Conservation (phyloP, 345 rosid species). For the Pseudoturritis turrita region DNA sequence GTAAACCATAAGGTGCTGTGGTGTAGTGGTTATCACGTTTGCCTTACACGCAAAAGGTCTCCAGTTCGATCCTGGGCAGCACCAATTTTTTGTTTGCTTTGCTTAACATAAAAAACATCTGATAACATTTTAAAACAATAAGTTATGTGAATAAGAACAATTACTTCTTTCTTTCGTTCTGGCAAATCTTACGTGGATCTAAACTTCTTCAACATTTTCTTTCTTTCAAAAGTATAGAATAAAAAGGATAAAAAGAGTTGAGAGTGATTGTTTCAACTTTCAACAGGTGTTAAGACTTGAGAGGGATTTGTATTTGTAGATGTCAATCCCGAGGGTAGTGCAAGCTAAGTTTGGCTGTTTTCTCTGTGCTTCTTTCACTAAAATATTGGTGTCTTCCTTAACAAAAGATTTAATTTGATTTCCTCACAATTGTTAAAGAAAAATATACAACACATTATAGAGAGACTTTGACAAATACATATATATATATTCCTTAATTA, state of each 20-base stretch:
- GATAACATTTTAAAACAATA: neutral
- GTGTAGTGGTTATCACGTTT: constrained; percentile 36
- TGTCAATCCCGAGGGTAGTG: neutral
- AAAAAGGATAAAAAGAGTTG: neutral
- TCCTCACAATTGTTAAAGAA: neutral
- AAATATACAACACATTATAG: neutral
- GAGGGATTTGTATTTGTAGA: neutral
- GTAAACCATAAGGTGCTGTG: neutral
- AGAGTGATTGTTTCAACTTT: neutral
- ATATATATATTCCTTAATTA: no score
- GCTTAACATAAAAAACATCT: neutral
- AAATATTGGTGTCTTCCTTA: neutral
- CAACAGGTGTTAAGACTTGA: neutral
- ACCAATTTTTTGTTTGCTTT: neutral
- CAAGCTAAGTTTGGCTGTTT: neutral
- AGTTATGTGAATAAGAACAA: neutral
- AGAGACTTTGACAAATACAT: no score
- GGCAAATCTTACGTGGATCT: neutral
- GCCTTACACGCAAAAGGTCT: constrained; percentile 38
- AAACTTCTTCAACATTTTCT: neutral
- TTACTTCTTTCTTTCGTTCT: neutral
- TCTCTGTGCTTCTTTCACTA: neutral
- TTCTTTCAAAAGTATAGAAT: neutral
- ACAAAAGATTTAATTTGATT: neutral
- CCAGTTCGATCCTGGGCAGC: constrained; percentile 31